Conservation (phyloP, 345 rosid species). For the Rhizophora mangle region DNA sequence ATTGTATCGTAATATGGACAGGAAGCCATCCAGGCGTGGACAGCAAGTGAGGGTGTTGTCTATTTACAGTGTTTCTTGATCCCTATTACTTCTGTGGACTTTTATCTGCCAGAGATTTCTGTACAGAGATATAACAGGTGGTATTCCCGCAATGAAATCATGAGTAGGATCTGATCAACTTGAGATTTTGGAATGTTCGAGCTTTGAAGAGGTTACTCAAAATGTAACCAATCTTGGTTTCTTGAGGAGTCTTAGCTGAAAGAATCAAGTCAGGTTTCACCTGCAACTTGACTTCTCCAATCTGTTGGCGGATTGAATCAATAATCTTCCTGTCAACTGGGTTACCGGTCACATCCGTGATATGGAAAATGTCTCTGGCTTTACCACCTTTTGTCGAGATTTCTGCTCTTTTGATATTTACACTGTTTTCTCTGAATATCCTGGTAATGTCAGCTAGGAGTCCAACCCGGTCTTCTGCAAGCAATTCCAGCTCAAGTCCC, state of each 20-base stretch:
- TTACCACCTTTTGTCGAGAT: constrained; percentile 47
- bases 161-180: constrained; percentile 43
- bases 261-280: constrained; percentile 39
- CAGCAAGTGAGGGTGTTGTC: not conserved
- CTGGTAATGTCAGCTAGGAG: constrained; percentile 57
- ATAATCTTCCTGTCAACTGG: constrained; percentile 47
- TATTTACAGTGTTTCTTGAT: constrained; percentile 3
- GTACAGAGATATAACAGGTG: constrained; percentile 6
- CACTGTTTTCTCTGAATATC: constrained; percentile 52
- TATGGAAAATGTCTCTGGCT: constrained; percentile 49
- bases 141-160: constrained; percentile 2
- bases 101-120: constrained; percentile 5
- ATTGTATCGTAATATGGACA: constrained; percentile 9
- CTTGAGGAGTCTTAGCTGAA: constrained; percentile 30
- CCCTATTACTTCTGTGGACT: not conserved
- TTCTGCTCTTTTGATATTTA: constrained; percentile 52
- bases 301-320: constrained; percentile 42
- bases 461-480: constrained; percentile 48
- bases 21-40: not conserved
- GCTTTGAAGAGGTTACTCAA: constrained; percentile 48
- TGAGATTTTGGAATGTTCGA: constrained; percentile 41
- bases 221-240: constrained; percentile 39
- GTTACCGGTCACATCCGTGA: constrained; percentile 49
- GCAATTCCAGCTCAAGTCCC: constrained; percentile 55
- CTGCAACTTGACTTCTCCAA: constrained; percentile 40